These are phyloP conservation scores for Spiraea crenata DNA, from an alignment of 331 rosid genomes.

Conservation along the genomic window DNA sequence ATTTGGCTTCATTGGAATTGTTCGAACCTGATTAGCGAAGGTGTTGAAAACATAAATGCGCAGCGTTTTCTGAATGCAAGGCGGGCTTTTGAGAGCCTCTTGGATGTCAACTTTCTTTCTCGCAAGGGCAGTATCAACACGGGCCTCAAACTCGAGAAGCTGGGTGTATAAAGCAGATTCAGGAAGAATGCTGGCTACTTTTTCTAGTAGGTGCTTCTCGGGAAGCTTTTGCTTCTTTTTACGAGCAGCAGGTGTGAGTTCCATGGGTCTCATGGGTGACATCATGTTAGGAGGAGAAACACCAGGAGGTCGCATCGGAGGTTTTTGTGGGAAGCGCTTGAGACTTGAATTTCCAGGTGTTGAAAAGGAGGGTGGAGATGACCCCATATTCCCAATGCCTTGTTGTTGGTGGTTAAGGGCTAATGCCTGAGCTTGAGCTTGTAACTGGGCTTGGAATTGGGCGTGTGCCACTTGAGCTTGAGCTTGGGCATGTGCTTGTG, in stretches of 20 bases:
- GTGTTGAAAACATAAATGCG: slow-evolving; percentile 92
- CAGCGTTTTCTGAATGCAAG: slow-evolving; percentile 89
- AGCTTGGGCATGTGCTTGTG: slow-evolving; percentile 49
- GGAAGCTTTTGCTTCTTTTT: slow-evolving; percentile 96
- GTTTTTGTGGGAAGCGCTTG: slow-evolving; percentile 75
- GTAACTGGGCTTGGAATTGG: slow-evolving; percentile 90
- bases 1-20: slow-evolving; percentile 80
- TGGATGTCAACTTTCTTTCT: slow-evolving; percentile 97
- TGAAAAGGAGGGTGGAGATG: slow-evolving; percentile 44
- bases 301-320: slow-evolving; percentile 82
- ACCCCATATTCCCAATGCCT: slow-evolving; percentile 60
- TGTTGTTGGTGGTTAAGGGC: slow-evolving; percentile 57
- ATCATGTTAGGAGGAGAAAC: slow-evolving; percentile 51
- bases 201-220: slow-evolving; percentile 87
- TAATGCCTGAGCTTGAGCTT: slow-evolving; percentile 94
- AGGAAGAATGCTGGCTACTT: slow-evolving; percentile 81
- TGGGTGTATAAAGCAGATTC: slow-evolving; percentile 94
- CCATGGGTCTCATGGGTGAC: slow-evolving; percentile 79
- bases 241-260: slow-evolving; percentile 67
- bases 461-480: slow-evolving; percentile 78
- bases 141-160: slow-evolving; percentile 94
- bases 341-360: slow-evolving; percentile 53
- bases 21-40: slow-evolving; percentile 75
- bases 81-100: slow-evolving; percentile 87
- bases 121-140: slow-evolving; percentile 82